Percentiles rank a stretch among this genome's conserved stretches.
phyloP scores from a whole-genome alignment of 352 stramenopile genomes.

The Pythium apleroticum region DNA sequence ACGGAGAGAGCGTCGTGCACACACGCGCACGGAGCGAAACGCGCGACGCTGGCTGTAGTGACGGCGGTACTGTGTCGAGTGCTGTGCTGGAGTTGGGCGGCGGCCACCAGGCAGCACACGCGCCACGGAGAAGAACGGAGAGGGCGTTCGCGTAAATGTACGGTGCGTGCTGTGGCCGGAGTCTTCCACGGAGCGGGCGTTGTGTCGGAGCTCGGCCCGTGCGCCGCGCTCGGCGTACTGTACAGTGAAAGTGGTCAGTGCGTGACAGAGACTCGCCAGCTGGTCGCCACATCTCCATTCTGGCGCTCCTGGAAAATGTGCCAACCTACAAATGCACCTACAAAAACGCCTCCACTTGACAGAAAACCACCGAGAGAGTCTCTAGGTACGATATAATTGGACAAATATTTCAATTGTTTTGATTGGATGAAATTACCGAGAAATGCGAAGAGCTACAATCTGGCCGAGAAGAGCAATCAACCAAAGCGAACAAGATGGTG shows the following conservation, averaged over 20 bases:
- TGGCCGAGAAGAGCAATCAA: not conserved
- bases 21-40: not conserved
- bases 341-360: not conserved
- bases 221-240: too few species aligned
- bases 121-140: not conserved
- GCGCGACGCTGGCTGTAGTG: not conserved
- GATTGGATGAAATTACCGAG: slow-evolving; percentile 8
- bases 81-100: not conserved
- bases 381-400: slow-evolving; percentile 14
- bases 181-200: not conserved
- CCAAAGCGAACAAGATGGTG: slow-evolving; percentile 28
- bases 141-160: not conserved
- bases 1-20: not conserved
- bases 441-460: not conserved
- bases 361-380: slow-evolving; percentile 1
- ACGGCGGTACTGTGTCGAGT: not conserved
- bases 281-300: slow-evolving; percentile 1
- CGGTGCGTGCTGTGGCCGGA: not conserved
- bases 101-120: not conserved
- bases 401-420: not conserved
- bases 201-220: not conserved
- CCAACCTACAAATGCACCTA: not conserved
- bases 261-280: slow-evolving; percentile 5
- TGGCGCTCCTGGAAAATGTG: slow-evolving; percentile 1
- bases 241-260: slow-evolving; percentile 33